Conservation (phyloP, 1,284 basidiomycete genomes). For the Inonotus obliquus region DNA sequence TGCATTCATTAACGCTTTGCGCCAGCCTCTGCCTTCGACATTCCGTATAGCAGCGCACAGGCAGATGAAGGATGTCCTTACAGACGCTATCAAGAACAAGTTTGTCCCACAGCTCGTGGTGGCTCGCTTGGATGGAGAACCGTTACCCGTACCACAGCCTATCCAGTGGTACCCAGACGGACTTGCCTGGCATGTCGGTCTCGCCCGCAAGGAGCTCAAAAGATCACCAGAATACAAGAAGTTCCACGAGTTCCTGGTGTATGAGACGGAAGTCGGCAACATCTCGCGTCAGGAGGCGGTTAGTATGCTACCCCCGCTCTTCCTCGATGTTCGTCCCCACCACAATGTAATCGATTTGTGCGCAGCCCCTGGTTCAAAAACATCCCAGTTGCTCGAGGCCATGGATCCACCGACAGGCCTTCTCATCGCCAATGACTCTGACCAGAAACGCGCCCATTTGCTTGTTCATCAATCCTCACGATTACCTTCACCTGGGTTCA, state of each 20-base stretch:
- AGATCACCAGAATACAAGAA: conserved; percentile 93
- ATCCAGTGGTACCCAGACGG: conserved; percentile 93
- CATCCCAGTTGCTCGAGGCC: conserved; percentile 88
- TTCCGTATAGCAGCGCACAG: conserved; percentile 90
- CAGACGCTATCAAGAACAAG: conserved; percentile 64
- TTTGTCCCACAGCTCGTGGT: conserved; percentile 79
- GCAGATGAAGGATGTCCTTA: conserved; percentile 74
- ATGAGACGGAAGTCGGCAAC: conserved; percentile 98
- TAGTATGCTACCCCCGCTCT: conserved; percentile 96
- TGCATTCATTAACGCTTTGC: conserved; percentile 63
- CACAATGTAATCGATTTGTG: conserved; percentile 96
- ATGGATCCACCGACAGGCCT: conserved; percentile 74
- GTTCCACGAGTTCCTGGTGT: conserved; percentile 96
- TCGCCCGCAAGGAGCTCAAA: conserved; percentile 85
- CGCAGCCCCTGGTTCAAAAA: conserved; percentile 99
- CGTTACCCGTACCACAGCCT: conserved; percentile 75
- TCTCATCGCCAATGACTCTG: conserved; percentile 87
- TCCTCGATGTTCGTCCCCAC: conserved; percentile 91
- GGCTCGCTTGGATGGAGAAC: conserved; percentile 75
- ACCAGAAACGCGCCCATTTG: conserved; percentile 93
- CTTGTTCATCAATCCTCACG: conserved; percentile 97
- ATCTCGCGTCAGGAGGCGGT: conserved; percentile 97
- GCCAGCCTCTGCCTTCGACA: conserved; percentile 83
- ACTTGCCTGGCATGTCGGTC: conserved; percentile 94
- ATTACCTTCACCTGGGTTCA: conserved; percentile 86